Evolutionary conservation across 495 filamentous ascomycete species (phyloP), one percentile per base, ranked within the genome.

Genomic region (Corynascus novoguineensis): DNA sequence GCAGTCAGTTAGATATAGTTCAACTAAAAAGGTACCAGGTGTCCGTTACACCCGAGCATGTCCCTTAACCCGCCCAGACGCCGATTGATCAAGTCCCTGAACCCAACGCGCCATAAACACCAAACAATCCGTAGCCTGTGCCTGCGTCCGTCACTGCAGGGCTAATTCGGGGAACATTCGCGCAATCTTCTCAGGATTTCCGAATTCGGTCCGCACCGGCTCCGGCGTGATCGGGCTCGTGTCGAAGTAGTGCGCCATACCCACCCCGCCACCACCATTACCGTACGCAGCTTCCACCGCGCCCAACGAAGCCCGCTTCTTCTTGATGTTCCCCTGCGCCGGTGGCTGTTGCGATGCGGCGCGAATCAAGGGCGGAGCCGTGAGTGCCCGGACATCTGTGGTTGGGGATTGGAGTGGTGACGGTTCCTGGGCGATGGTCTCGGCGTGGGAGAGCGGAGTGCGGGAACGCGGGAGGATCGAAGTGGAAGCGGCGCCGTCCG

Each of bases 291-390:
- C 35, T 22, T 72, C 70, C 6, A 68, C 41, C 19, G 66, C 56
- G 48, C 64, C 73, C 29, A 77, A 65, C 11, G 72, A 75, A 19
- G 71, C 71, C n/a, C 75, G 61, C 63, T 78, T 78, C 64, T 71
- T 75, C 68, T 78, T 78, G 60, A 78, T 78, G 50, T 78, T 78
- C 4, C 75, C 75, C 58, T 76, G 74, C 0, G 69, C 61, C 7
- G 73, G 72, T 38, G 53, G 64, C 63, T 48, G 61, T 34, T 38
- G 62, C 42, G 19, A 37, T 1, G 50, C 22, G n/a, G 53, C 29
- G 3, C 55, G 58, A 17, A 53, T 34, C 15, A 41, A 5, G 1
- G 45, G 59, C 8, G 59, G 63, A 0, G 64, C 62, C 10, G 60
- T 62, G 22, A 68, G 64, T 46, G 63, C 49, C 24, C 71, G 64